Conservation (phyloP, 2,329 filamentous ascomycete species). For the Fusarium sp. region DNA sequence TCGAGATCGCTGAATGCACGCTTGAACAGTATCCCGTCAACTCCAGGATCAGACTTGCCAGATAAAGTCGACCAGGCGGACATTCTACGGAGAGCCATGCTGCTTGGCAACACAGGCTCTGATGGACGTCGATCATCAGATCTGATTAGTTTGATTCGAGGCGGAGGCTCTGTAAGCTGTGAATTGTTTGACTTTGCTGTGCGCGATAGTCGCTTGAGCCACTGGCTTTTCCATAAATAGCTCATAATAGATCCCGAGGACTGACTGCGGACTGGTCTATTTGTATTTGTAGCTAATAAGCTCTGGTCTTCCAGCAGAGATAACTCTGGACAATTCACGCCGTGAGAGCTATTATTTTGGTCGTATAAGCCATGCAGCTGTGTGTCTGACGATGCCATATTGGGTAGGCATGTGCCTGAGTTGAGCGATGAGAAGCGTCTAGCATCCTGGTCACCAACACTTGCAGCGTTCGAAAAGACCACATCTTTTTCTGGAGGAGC, state of each 20-base stretch:
- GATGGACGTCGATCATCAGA: conserved; percentile 34
- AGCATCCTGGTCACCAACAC: neutral
- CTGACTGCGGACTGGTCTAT: conserved; percentile 31
- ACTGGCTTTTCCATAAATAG: conserved; percentile 47
- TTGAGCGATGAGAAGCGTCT: neutral
- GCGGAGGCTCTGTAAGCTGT: conserved; percentile 43
- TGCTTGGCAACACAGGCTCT: conserved; percentile 32
- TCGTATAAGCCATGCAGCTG: neutral
- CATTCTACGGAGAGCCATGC: conserved; percentile 25
- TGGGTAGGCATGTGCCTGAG: neutral
- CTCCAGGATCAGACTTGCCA: conserved; percentile 31
- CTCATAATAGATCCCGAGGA: conserved; percentile 46
- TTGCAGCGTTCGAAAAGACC: neutral
- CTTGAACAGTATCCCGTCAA: conserved; percentile 47
- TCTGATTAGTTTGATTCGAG: conserved; percentile 14
- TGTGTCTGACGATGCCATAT: neutral
- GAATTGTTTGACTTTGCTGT: conserved; percentile 40
- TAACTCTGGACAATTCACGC: conserved; percentile 6
- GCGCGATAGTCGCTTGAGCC: conserved; percentile 48
- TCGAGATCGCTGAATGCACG: conserved; percentile 56
- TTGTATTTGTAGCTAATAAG: neutral
- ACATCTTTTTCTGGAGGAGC: neutral
- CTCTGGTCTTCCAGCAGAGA: neutral
- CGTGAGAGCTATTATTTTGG: neutral
- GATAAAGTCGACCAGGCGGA: conserved; percentile 31